These are phyloP conservation scores for Saccharomycopsis amapae DNA, from an alignment of 805 yeast species.

Conservation along the genomic window DNA sequence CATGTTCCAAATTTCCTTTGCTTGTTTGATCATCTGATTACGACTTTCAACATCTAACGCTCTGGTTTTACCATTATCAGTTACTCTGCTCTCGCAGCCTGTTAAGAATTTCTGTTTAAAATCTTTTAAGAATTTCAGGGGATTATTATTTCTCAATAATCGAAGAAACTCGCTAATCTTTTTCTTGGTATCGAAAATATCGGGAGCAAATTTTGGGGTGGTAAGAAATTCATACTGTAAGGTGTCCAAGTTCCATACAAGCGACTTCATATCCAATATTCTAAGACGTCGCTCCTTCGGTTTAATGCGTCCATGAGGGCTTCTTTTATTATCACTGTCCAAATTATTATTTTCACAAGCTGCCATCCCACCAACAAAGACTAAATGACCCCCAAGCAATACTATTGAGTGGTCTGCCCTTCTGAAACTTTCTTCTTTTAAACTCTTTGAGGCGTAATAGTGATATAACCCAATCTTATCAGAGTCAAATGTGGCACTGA, in stretches of 20 bases:
- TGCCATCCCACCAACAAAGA: conserved; percentile 4
- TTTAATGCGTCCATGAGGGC: background rate
- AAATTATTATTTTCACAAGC: background rate
- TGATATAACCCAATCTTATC: background rate
- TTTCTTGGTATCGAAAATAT: background rate
- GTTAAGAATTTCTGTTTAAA: too few species aligned
- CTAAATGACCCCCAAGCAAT: background rate
- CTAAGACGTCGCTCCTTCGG: background rate
- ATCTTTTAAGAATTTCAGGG: too few species aligned
- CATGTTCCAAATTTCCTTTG: too few species aligned
- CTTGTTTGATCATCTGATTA: too few species aligned
- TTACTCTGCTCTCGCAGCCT: too few species aligned
- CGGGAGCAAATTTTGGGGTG: background rate
- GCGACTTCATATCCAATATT: background rate
- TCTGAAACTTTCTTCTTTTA: background rate
- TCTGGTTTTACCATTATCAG: background rate
- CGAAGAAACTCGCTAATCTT: background rate
- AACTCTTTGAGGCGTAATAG: background rate
- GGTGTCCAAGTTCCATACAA: background rate
- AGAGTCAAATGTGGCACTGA: background rate
- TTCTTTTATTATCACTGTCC: too few species aligned
- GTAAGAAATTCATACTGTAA: background rate
- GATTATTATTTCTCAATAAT: background rate
- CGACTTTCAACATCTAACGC: too few species aligned
- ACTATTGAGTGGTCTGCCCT: conserved; percentile 6